phyloP scores from a whole-genome alignment of 768 basidiomycete species.

The Serendipita indica region DNA sequence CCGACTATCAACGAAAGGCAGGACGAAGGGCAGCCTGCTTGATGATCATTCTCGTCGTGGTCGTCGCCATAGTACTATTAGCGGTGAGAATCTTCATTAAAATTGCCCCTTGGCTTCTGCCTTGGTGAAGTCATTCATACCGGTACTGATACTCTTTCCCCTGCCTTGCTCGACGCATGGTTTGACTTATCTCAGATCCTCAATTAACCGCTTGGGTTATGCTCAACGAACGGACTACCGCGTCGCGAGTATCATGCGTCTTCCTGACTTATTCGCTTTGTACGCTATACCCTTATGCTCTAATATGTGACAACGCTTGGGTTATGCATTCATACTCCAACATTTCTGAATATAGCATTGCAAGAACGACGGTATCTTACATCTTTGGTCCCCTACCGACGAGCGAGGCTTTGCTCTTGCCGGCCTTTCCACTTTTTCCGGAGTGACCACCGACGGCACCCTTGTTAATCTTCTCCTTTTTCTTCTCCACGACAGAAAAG shows the following conservation, averaged over 20 bases:
- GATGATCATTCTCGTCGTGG: conserved; percentile 73
- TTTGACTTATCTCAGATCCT: not conserved
- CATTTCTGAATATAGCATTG: not conserved
- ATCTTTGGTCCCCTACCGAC: conserved; percentile 7
- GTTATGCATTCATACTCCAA: not conserved
- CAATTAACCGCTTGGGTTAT: too few relatives aligned
- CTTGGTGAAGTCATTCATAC: not conserved
- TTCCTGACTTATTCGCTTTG: too few relatives aligned
- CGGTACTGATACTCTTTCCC: not conserved
- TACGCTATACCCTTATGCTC: not conserved
- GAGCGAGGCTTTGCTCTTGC: conserved; percentile 4
- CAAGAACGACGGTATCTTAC: not conserved
- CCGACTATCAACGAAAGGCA: conserved; percentile 88
- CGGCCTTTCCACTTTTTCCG: conserved; percentile 31
- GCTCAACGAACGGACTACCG: too few relatives aligned
- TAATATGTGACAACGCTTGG: not conserved
- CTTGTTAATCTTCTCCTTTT: conserved; percentile 34
- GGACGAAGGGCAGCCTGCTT: conserved; percentile 82
- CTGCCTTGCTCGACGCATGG: not conserved
- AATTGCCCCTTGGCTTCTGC: conserved; percentile 7
- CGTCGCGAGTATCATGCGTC: too few relatives aligned
- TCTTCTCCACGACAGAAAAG: conserved; percentile 33
- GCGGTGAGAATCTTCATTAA: conserved; percentile 50
- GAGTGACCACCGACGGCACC: conserved; percentile 25
- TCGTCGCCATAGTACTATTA: conserved; percentile 74